Conservation (phyloP, 2,329 filamentous ascomycete genomes). For the Plenodomus biglobosus region DNA sequence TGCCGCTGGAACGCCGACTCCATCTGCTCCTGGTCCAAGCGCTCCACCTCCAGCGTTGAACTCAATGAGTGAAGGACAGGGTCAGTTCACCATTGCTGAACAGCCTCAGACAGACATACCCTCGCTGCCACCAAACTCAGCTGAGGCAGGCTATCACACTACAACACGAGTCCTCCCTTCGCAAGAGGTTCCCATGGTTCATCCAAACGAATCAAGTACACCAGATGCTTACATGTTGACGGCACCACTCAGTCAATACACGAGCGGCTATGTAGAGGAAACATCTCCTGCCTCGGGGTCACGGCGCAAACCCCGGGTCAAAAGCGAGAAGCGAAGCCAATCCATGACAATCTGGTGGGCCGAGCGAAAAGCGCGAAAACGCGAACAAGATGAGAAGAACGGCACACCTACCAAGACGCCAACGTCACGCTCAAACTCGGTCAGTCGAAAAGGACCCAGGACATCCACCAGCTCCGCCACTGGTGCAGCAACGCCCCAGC, state of each 20-base stretch:
- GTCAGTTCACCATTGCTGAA: slow-evolving; percentile 41
- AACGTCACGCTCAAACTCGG: slow-evolving; percentile 29
- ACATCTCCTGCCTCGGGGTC: slow-evolving; percentile 28
- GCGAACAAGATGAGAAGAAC: slow-evolving; percentile 37
- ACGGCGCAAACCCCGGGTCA: slow-evolving; percentile 43
- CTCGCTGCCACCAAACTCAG: slow-evolving; percentile 29
- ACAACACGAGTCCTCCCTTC: slow-evolving; percentile 32
- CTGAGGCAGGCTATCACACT: slow-evolving; percentile 40
- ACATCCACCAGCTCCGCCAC: slow-evolving; percentile 20
- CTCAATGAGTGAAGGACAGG: slow-evolving; percentile 43
- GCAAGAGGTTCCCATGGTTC: slow-evolving; percentile 23
- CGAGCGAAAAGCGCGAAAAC: slow-evolving; percentile 45
- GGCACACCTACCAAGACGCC: slow-evolving; percentile 23
- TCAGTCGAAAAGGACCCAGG: slow-evolving; percentile 25
- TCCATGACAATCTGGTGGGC: slow-evolving; percentile 53
- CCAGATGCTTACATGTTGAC: slow-evolving; percentile 42
- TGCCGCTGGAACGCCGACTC: slow-evolving; percentile 23
- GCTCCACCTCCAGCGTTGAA: slow-evolving; percentile 34
- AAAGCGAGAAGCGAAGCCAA: slow-evolving; percentile 49
- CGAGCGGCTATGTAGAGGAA: slow-evolving; percentile 31
- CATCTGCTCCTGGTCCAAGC: slow-evolving; percentile 26
- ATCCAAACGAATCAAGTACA: slow-evolving; percentile 27
- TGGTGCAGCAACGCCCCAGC: slow-evolving; percentile 19
- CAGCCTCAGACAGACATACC: slow-evolving; percentile 24
- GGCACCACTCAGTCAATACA: slow-evolving; percentile 38